Evolutionary conservation across 179 eudicot genomes (phyloP), one percentile per base, ranked within the genome.

Genomic region (Actinidia polygama): DNA sequence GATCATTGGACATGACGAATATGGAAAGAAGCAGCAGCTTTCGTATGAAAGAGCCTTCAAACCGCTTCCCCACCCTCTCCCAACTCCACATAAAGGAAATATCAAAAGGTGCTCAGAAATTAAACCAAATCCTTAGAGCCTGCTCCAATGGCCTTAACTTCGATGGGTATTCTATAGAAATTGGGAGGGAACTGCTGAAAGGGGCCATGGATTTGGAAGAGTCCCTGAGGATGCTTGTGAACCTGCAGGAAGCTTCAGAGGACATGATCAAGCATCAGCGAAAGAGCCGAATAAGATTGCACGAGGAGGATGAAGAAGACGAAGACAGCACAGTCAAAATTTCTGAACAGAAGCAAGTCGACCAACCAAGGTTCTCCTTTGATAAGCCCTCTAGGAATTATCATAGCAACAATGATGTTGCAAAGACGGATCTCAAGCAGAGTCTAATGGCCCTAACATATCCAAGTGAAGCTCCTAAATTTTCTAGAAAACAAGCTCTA

Each of bases 151-250:
- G 92, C 77, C 75, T 88, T 15, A 88, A 81, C 73, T 75, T 89
- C 15, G 89, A 91, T 61, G 80, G 88, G 23, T 84, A 91, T 69
- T 91, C 98, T 0, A 81, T 90, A 67, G 93, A 95, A 80, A 86
- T 95, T 0, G 98, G 98, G 62, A 89, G 85, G 83, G 93, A 96
- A 44, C 85, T 96, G 55, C 82, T 94, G 87, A 91, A 92, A 89
- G 98, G 99, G 16, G 96, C 98, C 7, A 85, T 85, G 82, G 95
- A 95, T 77, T 79, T 96, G 88, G 98, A 96, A 85, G 95, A 95
- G 80, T 91, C 97, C 6, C 79, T 96, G 64, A 88, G 88, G 72
- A 93, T 92, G 98, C 95, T 97, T 36, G 98, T 90, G 59, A 92
- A 87, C 83, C 80, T 96, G 75, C 99, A 96, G 81, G 98, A 96